Conservation (phyloP, 495 filamentous ascomycete species). For the Choiromyces venosus region DNA sequence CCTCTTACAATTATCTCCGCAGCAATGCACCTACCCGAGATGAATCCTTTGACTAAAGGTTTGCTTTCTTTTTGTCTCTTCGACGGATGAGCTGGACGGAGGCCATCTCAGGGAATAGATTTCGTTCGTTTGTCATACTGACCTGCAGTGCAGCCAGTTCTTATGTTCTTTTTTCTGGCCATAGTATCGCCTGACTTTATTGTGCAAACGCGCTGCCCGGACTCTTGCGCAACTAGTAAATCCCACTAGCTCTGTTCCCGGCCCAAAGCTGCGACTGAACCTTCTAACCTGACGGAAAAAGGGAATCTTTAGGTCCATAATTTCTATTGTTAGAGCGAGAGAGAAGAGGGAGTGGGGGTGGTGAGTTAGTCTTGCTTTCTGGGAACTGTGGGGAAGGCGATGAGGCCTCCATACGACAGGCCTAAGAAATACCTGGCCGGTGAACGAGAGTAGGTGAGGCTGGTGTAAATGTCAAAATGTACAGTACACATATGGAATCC, state of each 20-base stretch:
- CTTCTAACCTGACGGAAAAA: slow-evolving; percentile 15
- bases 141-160: slow-evolving; percentile 9
- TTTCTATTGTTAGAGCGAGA: slow-evolving; percentile 1
- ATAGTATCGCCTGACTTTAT: slow-evolving; percentile 27
- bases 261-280: slow-evolving; percentile 6
- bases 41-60: slow-evolving; percentile 19
- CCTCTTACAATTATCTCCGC: background rate
- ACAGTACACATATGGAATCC: background rate
- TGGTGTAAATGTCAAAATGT: background rate
- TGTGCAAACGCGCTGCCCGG: slow-evolving; percentile 18
- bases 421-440: background rate
- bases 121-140: slow-evolving; percentile 10
- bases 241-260: slow-evolving; percentile 12
- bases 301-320: background rate
- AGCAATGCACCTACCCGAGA: slow-evolving; percentile 28
- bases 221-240: slow-evolving; percentile 17
- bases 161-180: background rate
- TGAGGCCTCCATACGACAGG: background rate
- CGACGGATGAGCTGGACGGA: background rate
- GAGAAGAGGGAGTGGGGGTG: background rate
- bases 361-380: background rate
- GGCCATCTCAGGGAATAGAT: slow-evolving; percentile 12
- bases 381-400: background rate
- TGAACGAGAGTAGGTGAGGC: background rate
- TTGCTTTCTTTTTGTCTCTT: slow-evolving; percentile 21